phyloP scores from a whole-genome alignment of 2,329 filamentous ascomycete species.

The Oidium heveae region DNA sequence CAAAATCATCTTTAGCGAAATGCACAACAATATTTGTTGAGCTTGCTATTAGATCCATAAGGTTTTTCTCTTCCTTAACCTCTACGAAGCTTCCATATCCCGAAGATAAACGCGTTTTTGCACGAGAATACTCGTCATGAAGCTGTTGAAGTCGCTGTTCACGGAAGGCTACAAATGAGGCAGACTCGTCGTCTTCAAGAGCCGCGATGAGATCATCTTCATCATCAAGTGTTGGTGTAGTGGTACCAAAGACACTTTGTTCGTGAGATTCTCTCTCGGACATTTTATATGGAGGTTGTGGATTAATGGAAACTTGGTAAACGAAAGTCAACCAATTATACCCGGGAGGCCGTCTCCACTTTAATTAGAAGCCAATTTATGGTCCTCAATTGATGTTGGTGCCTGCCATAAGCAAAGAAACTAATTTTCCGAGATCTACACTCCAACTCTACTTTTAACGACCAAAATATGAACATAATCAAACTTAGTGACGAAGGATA shows the following conservation, averaged over 20 bases:
- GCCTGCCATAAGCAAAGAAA: no score
- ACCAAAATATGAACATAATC: background rate
- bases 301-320: background rate
- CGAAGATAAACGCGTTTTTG: constrained; percentile 23
- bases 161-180: constrained; percentile 25
- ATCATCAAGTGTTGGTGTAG: constrained; percentile 16
- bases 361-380: background rate
- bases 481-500: background rate
- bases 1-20: constrained; percentile 19
- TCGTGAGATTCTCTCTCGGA: constrained; percentile 13
- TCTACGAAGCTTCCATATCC: constrained; percentile 27
- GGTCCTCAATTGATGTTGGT: background rate
- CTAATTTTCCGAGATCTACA: background rate
- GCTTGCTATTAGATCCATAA: constrained; percentile 22
- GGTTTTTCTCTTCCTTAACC: constrained; percentile 29
- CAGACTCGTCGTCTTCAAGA: constrained; percentile 27
- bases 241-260: constrained; percentile 21
- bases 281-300: no score
- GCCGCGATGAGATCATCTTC: constrained; percentile 33
- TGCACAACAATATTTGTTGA: constrained; percentile 17
- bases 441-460: background rate
- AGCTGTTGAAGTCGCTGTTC: constrained; percentile 31
- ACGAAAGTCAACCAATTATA: no score
- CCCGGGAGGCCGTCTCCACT: no score
- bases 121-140: constrained; percentile 26